phyloP scores from a whole-genome alignment of 371 early-diverging fungal species.

The Circinella umbellata region DNA sequence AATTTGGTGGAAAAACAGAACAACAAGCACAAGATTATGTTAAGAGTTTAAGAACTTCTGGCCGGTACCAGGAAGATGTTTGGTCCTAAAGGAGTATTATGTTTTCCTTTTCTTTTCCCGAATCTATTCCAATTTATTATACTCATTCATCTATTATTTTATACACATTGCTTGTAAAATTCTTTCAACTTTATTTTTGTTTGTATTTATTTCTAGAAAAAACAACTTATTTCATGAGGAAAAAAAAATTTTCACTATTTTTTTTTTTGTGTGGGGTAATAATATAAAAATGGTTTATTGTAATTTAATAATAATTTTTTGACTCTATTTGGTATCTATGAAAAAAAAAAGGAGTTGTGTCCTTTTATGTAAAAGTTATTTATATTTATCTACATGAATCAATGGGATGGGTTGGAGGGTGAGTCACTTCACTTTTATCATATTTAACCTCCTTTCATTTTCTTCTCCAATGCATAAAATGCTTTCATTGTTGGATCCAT shows the following conservation, averaged over 20 bases:
- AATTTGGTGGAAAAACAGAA: slow-evolving; percentile 71
- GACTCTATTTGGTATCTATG: slow-evolving; percentile 4
- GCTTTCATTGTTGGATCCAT: slow-evolving; percentile 56
- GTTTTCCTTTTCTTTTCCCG: not conserved
- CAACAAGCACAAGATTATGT: slow-evolving; percentile 77
- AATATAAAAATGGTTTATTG: not conserved
- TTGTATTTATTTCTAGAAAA: no score
- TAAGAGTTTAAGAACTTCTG: slow-evolving; percentile 79
- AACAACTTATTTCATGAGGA: no score
- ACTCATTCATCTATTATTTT: no score
- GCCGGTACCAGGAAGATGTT: slow-evolving; percentile 95
- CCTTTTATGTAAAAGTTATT: no score
- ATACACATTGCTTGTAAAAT: no score
- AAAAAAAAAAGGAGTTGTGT: not conserved
- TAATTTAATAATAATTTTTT: not conserved
- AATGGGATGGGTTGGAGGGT: no score
- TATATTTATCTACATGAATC: no score
- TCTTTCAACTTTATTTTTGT: no score
- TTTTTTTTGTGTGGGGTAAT: not conserved
- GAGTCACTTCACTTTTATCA: not conserved
- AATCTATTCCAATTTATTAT: no score
- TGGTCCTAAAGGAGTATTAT: slow-evolving; percentile 70
- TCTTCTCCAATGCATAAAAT: slow-evolving; percentile 48
- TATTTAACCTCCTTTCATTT: slow-evolving; percentile 12
- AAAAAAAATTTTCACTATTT: no score